phyloP scores from a whole-genome alignment of 2,329 filamentous ascomycete species.

The Colletotrichum truncatum region DNA sequence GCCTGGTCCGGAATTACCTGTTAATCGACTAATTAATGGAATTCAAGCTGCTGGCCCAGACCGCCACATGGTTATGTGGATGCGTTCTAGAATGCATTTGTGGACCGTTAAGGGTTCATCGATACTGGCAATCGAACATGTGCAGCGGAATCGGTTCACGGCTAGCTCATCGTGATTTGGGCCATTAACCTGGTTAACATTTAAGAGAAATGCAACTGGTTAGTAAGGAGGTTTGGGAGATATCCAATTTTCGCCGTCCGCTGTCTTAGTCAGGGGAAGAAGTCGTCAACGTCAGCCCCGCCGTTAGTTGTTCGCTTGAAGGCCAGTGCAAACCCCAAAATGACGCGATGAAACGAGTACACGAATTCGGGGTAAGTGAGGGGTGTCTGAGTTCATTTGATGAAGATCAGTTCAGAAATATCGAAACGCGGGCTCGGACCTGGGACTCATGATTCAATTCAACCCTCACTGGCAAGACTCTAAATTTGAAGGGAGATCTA shows the following conservation, averaged over 20 bases:
- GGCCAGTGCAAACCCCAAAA: slow-evolving; percentile 8
- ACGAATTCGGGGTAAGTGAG: not conserved
- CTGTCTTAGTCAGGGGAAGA: not conserved
- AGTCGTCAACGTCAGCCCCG: not conserved
- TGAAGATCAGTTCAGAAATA: not conserved
- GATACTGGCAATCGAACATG: not conserved
- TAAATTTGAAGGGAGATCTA: not conserved
- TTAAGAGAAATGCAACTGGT: not conserved
- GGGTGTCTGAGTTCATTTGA: not conserved
- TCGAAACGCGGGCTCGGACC: slow-evolving; percentile 17
- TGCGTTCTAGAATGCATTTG: not conserved
- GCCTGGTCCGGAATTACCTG: not conserved
- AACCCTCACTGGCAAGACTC: not conserved
- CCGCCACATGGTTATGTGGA: not conserved
- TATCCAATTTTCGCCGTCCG: not conserved
- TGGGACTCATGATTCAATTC: slow-evolving; percentile 1
- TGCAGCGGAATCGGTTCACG: not conserved
- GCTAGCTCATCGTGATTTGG: not conserved
- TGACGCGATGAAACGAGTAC: slow-evolving; percentile 3
- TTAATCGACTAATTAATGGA: not conserved
- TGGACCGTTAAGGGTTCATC: not conserved
- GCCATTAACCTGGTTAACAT: not conserved
- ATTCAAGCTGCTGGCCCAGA: not conserved
- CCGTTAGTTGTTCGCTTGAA: not conserved
- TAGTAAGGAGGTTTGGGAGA: not conserved